Conservation (phyloP, 352 stramenopile species). For the Phytopythium cucurbitacearum region DNA sequence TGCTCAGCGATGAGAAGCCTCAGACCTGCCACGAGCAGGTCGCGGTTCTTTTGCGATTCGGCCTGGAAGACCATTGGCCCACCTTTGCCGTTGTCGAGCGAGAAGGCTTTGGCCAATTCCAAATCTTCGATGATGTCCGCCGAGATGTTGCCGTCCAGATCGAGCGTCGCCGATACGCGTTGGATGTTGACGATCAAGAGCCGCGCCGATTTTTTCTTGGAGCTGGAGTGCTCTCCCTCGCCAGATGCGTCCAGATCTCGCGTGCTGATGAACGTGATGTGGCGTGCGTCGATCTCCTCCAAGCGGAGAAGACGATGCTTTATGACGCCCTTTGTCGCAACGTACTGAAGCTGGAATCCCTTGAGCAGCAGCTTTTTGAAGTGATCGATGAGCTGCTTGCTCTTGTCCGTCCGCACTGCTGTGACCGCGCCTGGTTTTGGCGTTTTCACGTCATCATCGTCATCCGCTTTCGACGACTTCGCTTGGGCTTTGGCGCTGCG, state of each 20-base stretch:
- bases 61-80: constrained; percentile 52
- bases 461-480: constrained; percentile 1
- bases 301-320: constrained; percentile 49
- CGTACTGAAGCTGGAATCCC: constrained; percentile 59
- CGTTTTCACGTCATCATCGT: neutral
- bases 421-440: neutral
- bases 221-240: neutral
- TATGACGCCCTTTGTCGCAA: constrained; percentile 33
- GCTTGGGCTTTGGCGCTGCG: constrained; percentile 9
- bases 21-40: constrained; percentile 61
- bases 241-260: constrained; percentile 9
- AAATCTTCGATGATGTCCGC: constrained; percentile 14
- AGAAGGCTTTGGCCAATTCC: constrained; percentile 31
- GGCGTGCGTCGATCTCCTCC: constrained; percentile 29
- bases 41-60: constrained; percentile 58
- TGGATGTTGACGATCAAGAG: constrained; percentile 57
- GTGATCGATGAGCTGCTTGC: constrained; percentile 52
- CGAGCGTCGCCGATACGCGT: constrained; percentile 27
- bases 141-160: constrained; percentile 24
- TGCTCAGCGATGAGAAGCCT: constrained; percentile 57
- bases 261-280: constrained; percentile 51
- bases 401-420: constrained; percentile 34
- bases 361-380: constrained; percentile 75
- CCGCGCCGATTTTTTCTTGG: constrained; percentile 48
- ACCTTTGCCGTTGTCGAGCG: constrained; percentile 59